Evolutionary conservation across 2,329 filamentous ascomycete species (phyloP).

Genomic region (Ophioceras dolichostomum): DNA sequence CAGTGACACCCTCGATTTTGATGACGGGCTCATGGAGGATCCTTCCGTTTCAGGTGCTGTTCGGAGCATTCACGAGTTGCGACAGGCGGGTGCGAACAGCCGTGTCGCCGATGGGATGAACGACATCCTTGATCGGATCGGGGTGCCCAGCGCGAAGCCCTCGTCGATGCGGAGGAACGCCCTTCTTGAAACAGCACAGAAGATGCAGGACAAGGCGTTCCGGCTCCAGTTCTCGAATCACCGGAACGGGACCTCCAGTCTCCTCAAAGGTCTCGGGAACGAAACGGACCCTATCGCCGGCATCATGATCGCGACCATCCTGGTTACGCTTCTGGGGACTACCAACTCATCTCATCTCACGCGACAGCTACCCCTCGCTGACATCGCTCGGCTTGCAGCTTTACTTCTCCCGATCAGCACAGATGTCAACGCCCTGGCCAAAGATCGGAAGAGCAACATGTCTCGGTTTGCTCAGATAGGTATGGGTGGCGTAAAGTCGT

Average conservation of each 20-base stretch:
- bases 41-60: constrained; percentile 35
- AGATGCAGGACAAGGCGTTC: constrained; percentile 50
- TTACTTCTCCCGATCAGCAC: constrained; percentile 37
- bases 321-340: constrained; percentile 48
- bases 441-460: constrained; percentile 55
- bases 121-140: constrained; percentile 50
- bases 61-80: constrained; percentile 51
- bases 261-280: constrained; percentile 49
- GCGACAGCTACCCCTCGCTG: constrained; percentile 41
- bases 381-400: constrained; percentile 40
- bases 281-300: constrained; percentile 50
- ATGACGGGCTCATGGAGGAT: constrained; percentile 30
- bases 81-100: constrained; percentile 54
- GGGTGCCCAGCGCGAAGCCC: constrained; percentile 29
- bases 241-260: constrained; percentile 50
- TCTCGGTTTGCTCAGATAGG: constrained; percentile 50
- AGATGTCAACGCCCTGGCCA: constrained; percentile 48
- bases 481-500: constrained; percentile 39
- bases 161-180: constrained; percentile 44
- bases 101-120: constrained; percentile 54
- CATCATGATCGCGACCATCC: constrained; percentile 50
- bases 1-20: constrained; percentile 20
- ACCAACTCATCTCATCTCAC: constrained; percentile 48
- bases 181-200: constrained; percentile 46
- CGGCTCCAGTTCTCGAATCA: constrained; percentile 62